Conservation (phyloP, 768 basidiomycete genomes). For the Hortiboletus flavorubellus region DNA sequence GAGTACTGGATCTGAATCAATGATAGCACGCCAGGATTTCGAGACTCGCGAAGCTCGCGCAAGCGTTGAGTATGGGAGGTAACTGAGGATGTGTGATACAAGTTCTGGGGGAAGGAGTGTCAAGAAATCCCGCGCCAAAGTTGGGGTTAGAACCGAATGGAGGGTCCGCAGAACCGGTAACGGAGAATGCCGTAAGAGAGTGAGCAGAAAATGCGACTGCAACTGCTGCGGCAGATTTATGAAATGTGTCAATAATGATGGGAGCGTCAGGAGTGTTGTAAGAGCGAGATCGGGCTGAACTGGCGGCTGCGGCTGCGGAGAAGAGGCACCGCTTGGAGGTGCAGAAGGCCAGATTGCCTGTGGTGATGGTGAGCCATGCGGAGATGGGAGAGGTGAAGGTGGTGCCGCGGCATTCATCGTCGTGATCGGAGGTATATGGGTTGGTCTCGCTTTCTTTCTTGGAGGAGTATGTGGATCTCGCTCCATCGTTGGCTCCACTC, state of each 20-base stretch:
- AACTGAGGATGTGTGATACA: constrained; percentile 83
- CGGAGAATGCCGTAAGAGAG: constrained; percentile 87
- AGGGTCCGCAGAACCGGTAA: constrained; percentile 88
- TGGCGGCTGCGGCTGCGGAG: constrained; percentile 65
- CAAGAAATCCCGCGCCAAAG: constrained; percentile 92
- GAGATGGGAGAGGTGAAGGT: constrained; percentile 81
- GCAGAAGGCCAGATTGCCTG: constrained; percentile 77
- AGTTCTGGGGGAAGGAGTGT: constrained; percentile 90
- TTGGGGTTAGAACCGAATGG: constrained; percentile 84
- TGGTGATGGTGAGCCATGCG: constrained; percentile 78
- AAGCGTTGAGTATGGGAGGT: constrained; percentile 77
- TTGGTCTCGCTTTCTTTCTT: constrained; percentile 72
- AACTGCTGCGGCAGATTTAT: constrained; percentile 72
- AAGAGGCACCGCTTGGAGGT: constrained; percentile 74
- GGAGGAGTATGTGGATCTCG: constrained; percentile 49
- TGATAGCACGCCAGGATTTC: constrained; percentile 84
- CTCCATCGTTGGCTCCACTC: constrained; percentile 57
- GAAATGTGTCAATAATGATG: constrained; percentile 79
- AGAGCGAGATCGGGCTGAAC: constrained; percentile 80
- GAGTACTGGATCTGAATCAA: constrained; percentile 85
- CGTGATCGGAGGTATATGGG: constrained; percentile 57
- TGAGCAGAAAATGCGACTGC: constrained; percentile 92
- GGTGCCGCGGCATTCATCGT: constrained; percentile 72
- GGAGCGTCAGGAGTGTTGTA: constrained; percentile 82
- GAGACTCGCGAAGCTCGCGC: constrained; percentile 88